Base-by-base conservation (phyloP, 495 filamentous ascomycete species). In the Entonaema liquescens region DNA sequence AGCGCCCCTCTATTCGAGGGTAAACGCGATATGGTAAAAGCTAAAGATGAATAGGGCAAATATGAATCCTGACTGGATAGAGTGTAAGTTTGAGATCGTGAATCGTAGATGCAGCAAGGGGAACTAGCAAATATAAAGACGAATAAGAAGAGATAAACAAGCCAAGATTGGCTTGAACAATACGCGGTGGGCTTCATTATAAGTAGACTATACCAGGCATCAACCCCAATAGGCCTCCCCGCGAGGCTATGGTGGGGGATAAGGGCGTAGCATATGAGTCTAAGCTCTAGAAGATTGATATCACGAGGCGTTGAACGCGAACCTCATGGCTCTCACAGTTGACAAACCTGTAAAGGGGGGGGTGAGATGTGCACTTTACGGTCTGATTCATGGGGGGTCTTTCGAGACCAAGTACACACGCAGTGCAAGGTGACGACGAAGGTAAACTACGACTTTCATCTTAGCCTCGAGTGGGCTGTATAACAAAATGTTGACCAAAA, bases 111-210 rank as follows among this genome's bases (percentile, higher is more conserved):
- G 72, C 56, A 68, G 70, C 57, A 38, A 52, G 53, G 50, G 74
- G 59, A 73, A 54, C 72, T 72, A 75, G 64, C 62, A 70, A 64
- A 62, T 60, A 28, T 28, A 8, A 17, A 69, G 28, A 54, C 70
- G 52, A 73, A 66, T 73, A 62, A 36, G 63, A 68, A 57, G 23
- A 66, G 50, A 57, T 62, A 58, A 5, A 61, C 19, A 52, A 57
- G 68, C 67, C 65, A 77, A 70, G 66, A 49, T 63, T 33, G 60
- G 59, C 59, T 62, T 11, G 56, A 63, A 29, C 54, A 40, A 56
- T 55, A 65, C 72, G 72, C 55, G 53, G 72, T 26, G 50, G 47
- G 21, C 54, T 60, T 65, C 68, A 74, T 68, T 68, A 71, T 76
- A 69, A 66, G 38, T n/a, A 54, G 49, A 53, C 38, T 52, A 62